phyloP scores from a whole-genome alignment of 345 rosid species.

The Ailanthus altissimus region DNA sequence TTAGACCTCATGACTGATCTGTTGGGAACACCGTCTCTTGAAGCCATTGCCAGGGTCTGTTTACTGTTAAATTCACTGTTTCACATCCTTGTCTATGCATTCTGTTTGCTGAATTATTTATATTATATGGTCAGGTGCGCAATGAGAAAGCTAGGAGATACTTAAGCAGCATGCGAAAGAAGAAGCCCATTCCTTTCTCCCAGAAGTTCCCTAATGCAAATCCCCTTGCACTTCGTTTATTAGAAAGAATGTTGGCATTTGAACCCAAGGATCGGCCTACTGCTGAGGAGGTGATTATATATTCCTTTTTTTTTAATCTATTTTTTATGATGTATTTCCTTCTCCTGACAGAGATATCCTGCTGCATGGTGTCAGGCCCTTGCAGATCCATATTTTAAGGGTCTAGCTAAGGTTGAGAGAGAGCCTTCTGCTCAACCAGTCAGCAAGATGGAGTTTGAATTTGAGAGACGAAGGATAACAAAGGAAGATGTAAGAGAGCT shows the following conservation, averaged over 20 bases:
- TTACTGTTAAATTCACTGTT: constrained; percentile 8
- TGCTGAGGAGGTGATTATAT: constrained; percentile 77
- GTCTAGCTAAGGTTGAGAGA: constrained; percentile 92
- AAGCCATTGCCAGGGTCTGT: constrained; percentile 89
- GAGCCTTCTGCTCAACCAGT: constrained; percentile 97
- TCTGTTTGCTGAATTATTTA: constrained; percentile 23
- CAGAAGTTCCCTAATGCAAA: constrained; percentile 92
- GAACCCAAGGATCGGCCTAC: constrained; percentile 88
- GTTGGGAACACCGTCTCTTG: constrained; percentile 89
- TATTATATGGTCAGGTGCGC: constrained; percentile 61
- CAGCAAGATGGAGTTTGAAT: constrained; percentile 93
- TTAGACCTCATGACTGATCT: constrained; percentile 94
- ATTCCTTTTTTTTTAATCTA: not conserved
- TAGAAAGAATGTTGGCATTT: constrained; percentile 91
- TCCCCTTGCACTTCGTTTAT: constrained; percentile 87
- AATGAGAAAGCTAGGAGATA: constrained; percentile 97
- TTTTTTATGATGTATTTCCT: constrained; percentile 12
- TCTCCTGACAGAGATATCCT: constrained; percentile 20
- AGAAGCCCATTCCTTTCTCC: constrained; percentile 74
- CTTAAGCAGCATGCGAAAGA: constrained; percentile 93
- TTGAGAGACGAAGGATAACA: constrained; percentile 91
- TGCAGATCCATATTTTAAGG: constrained; percentile 90
- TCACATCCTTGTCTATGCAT: not conserved
- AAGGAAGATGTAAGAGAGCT: constrained; percentile 96
- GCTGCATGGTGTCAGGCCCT: constrained; percentile 64